Base-by-base conservation (phyloP, 352 stramenopile species). In the Pythium plurisporium region DNA sequence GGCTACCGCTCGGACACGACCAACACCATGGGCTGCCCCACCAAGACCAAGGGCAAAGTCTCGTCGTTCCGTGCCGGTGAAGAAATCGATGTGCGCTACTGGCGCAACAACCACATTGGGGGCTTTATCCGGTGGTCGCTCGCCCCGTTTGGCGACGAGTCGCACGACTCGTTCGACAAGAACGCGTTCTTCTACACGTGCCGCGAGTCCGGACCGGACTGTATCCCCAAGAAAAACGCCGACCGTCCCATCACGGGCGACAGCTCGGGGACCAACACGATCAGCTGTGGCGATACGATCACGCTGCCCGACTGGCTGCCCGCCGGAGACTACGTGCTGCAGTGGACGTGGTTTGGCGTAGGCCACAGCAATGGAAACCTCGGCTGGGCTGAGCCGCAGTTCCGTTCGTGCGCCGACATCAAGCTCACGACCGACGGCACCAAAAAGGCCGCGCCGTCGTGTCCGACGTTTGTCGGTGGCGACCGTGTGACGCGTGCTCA, bases 81-180 rank as follows among this genome's bases (percentile, higher is more conserved):
- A 14, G 31, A 47, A 3, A 67, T 73, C 20, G 51, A 69, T 27
- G 66, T 73, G 22, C 53, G 52, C 27, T 69, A 70, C 48, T 56
- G 40, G 43, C 62, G 66, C 53, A 73, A 73, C 56, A 73, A 68
- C 62, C 65, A 73, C 55, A 42, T 67, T 7, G 65, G 65, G 5
- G 65, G 61, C 45, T 73, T 73, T 37, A 66, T 70, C 40, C 61
- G 61, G 36, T 73, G 55, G 54, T 48, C 65, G 23, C 43, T 73
- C 33, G 61, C 49, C 3, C 61, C 61, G 9, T 34, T 30, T 0
- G 61, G 61, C 15, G n/a, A 67, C 41, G 65, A 70, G 26, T 63
- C 55, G 14, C 44, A 64, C 26, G 60, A 44, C 5, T 14, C 10
- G 10, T 73, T 73, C 30, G 60, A 73, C 37, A 29, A 54, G 31